Percentiles rank a stretch among this genome's conserved stretches.
Conservation (phyloP, 257 asterid genomes). For the Parsonsia alboflavescens region DNA sequence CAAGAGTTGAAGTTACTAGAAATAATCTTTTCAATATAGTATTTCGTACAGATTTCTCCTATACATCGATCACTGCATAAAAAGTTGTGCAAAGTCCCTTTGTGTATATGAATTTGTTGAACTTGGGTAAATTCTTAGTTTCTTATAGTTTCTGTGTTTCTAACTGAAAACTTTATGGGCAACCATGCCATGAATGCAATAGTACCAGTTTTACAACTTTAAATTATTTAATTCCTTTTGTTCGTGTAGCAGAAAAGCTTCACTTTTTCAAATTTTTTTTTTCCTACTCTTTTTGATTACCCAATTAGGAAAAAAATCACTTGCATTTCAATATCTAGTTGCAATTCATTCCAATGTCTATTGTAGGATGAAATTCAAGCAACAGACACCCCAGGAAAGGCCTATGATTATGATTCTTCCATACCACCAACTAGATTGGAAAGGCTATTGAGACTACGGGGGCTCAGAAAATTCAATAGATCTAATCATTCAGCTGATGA, state of each 20-base stretch:
- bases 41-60: neutral
- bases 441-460: constrained; percentile 71
- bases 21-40: neutral
- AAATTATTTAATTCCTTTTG: neutral
- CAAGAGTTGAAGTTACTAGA: neutral
- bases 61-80: neutral
- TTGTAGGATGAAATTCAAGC: constrained; percentile 41
- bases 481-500: constrained; percentile 43
- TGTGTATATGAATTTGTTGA: neutral
- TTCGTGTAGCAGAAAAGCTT: neutral
- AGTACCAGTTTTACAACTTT: neutral
- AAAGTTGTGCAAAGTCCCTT: neutral
- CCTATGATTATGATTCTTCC: constrained; percentile 25
- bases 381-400: constrained; percentile 32
- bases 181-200: neutral
- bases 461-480: constrained; percentile 53
- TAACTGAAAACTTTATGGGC: neutral
- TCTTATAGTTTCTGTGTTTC: neutral
- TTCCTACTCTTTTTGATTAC: neutral
- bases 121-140: neutral
- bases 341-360: constrained; percentile 7
- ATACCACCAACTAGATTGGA: constrained; percentile 57
- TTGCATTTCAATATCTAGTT: neutral
- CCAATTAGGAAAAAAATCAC: neutral
- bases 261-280: neutral